Base-by-base conservation (phyloP, 179 eudicot species). In the Silene coronaria region DNA sequence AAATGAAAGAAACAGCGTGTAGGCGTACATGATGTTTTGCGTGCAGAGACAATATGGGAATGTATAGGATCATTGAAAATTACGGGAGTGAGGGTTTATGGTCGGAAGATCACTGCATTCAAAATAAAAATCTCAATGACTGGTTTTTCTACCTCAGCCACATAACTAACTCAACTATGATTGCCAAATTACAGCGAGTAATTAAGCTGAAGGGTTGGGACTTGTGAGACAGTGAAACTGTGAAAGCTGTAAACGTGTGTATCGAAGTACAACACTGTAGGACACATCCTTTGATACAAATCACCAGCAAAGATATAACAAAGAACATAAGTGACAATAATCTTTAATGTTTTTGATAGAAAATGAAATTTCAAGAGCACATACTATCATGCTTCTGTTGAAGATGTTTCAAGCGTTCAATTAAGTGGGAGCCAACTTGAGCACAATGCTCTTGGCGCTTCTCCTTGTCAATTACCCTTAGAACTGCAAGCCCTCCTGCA, bases 401-500 rank as follows among this genome's bases (percentile, higher is more conserved):
- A 63, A 95, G 90, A 78, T 80, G 86, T 57, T 80, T 84, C 77
- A 95, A 72, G 14, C 96, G 95, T 60, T 79, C 84, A 71, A 91
- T 86, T 83, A 95, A 81, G 82, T 92, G 95, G 76, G 97, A 87
- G 57, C 99, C 99, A 77, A 95, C 88, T 73, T 89, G 91, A 74
- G 95, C 89, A 80, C 95, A 92, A 80, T 92, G 97, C 51, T 81
- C 70, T 82, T 95, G 99, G 73, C 95, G 99, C 80, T 85, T 87
- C 82, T 95, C 99, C 78, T 89, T 91, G 53, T 95, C 99, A 65
- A 95, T 77, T 66, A 92, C 97, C 78, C 78, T 86, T 55, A 95
- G 91, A 78, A 95, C 97, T 6, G 97, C 99, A 76, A 86, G 95
- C 71, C 99, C 99, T 81, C 99, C 99, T 38, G 99, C 89, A 70